A percentile compares a stretch with the other conserved stretches of the same genome.
phyloP scores from a whole-genome alignment of 306 rosid genomes.

The Coriaria nepalensis region DNA sequence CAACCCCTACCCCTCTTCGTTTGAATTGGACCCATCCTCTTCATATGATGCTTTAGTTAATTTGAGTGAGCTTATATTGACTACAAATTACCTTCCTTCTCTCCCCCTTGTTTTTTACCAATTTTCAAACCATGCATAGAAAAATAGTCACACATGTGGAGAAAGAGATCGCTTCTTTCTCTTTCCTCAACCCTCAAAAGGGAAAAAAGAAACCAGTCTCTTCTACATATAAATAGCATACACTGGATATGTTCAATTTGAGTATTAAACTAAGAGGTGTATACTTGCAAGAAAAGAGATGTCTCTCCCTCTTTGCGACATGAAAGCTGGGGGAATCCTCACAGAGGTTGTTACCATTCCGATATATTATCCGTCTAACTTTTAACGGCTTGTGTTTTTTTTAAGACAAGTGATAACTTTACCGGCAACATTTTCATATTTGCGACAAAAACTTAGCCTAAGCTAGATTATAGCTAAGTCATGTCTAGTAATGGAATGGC shows the following conservation, averaged over 20 bases:
- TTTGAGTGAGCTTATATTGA: too few species aligned
- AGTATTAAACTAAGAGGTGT: conserved; percentile 2
- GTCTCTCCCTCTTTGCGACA: conserved; percentile 1
- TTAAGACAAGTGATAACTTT: too few species aligned
- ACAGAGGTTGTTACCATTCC: background rate
- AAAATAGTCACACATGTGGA: too few species aligned
- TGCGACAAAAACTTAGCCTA: background rate
- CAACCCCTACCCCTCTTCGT: conserved; percentile 80
- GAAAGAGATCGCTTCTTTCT: background rate
- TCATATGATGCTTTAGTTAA: too few species aligned
- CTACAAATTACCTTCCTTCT: conserved; percentile 8
- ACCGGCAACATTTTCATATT: too few species aligned
- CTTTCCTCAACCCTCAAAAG: background rate
- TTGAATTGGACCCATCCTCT: conserved; percentile 69
- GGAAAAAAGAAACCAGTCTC: conserved; percentile 1
- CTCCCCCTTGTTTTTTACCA: conserved; percentile 14
- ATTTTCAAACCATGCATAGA: background rate
- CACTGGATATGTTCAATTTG: background rate
- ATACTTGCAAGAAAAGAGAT: too few species aligned
- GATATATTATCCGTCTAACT: too few species aligned
- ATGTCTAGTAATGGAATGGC: conserved; percentile 68
- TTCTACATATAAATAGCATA: conserved; percentile 23
- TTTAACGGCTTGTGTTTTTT: too few species aligned
- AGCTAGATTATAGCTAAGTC: conserved; percentile 7
- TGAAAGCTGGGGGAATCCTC: conserved; percentile 17